Conservation (phyloP, 192 early-diverging fungal species). For the Coemansia umbellata region DNA sequence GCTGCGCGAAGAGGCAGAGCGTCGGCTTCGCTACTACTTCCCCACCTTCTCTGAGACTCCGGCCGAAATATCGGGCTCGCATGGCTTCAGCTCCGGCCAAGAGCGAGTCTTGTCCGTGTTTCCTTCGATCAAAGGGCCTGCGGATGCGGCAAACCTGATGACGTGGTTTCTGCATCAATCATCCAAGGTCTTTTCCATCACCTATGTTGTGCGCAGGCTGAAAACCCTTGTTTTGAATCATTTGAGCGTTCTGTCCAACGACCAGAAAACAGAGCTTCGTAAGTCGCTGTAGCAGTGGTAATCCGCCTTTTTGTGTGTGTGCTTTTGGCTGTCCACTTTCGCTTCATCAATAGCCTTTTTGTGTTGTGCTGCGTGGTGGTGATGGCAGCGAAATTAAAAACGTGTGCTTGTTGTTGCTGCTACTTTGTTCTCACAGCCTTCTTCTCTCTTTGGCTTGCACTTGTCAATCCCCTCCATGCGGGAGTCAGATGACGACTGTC, state of each 20-base stretch:
- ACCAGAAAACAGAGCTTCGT: conserved; percentile 40
- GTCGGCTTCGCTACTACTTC: conserved; percentile 69
- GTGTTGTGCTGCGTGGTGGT: too few species aligned
- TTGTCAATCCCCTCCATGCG: too few species aligned
- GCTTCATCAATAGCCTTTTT: background rate
- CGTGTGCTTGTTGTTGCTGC: background rate
- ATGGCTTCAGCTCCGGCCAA: conserved; percentile 29
- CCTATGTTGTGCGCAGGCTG: conserved; percentile 39
- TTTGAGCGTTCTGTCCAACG: conserved; percentile 31
- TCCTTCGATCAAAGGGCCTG: conserved; percentile 47
- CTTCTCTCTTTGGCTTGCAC: too few species aligned
- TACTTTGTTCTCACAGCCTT: background rate
- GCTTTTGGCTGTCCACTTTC: too few species aligned
- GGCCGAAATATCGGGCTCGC: conserved; percentile 35
- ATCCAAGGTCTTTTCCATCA: conserved; percentile 37
- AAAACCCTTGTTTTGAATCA: conserved; percentile 49
- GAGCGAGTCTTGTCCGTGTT: conserved; percentile 47
- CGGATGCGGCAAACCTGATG: conserved; percentile 44
- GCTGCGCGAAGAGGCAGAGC: conserved; percentile 64
- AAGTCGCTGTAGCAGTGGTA: too few species aligned
- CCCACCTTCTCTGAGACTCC: conserved; percentile 74
- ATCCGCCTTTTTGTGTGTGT: background rate
- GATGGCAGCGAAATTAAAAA: too few species aligned
- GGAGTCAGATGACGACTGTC: conserved; percentile 1
- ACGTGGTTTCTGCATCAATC: conserved; percentile 48